Evolutionary conservation across 352 stramenopile species (phyloP).

Genomic region (Peronospora farinosa): DNA sequence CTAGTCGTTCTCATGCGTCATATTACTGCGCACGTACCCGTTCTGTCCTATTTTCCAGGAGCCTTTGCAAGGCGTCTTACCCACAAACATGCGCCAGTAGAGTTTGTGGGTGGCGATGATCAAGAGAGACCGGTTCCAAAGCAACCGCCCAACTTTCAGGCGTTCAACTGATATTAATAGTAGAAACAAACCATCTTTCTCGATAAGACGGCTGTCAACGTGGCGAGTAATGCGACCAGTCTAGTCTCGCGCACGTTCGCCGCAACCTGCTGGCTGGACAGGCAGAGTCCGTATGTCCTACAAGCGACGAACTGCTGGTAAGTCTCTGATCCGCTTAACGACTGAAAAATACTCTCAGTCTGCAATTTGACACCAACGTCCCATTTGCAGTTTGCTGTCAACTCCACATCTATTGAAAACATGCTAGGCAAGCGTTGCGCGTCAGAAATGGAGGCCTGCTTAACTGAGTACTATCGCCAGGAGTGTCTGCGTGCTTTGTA

Average conservation of each 20-base stretch:
- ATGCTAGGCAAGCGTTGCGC: conserved; percentile 72
- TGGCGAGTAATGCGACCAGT: conserved; percentile 24
- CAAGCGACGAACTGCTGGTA: conserved; percentile 33
- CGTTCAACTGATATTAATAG: conserved; percentile 10
- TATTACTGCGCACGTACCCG: conserved; percentile 7
- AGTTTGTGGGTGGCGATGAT: conserved; percentile 14
- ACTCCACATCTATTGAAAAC: conserved; percentile 10
- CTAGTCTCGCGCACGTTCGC: conserved; percentile 32
- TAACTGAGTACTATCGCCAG: conserved; percentile 81
- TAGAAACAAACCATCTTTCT: conserved; percentile 3
- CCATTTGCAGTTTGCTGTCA: conserved; percentile 16
- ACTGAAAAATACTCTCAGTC: conserved; percentile 32
- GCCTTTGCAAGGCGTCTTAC: conserved; percentile 16
- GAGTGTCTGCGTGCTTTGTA: conserved; percentile 75
- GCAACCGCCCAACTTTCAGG: conserved; percentile 5
- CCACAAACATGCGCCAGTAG: conserved; percentile 17
- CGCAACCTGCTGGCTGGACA: conserved; percentile 43
- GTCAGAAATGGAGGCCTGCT: conserved; percentile 60
- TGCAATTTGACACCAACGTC: conserved; percentile 33
- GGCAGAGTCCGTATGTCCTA: conserved; percentile 24
- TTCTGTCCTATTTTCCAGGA: conserved; percentile 4
- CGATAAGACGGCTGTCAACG: conserved; percentile 11
- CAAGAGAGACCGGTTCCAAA: conserved; percentile 18
- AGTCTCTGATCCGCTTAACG: conserved; percentile 14
- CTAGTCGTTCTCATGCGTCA: conserved; percentile 4